Evolutionary conservation across 2,329 filamentous ascomycete genomes (phyloP), one percentile per base, ranked within the genome.

Genomic region (Beauveria scarabaeidicola): DNA sequence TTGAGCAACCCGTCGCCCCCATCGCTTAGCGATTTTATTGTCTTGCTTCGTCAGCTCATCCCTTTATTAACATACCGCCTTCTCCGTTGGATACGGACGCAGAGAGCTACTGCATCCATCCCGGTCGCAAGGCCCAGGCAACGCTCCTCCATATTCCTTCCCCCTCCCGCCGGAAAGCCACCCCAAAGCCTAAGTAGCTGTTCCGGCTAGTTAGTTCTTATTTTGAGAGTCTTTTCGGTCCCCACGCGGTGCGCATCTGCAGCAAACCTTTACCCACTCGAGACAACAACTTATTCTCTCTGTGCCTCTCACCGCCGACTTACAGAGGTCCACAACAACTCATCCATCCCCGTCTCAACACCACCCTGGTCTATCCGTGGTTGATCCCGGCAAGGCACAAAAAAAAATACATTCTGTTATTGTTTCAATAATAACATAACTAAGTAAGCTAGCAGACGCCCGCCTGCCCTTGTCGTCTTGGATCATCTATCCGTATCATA

Each of bases 251-350:
- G 23, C 41, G 25, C 52, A 56, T 56, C 53, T 44, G 38, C 47
- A 52, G 56, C 56, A 58, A 51, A 58, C 56, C 56, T 52, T 52
- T 58, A 52, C 48, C 56, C 56, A 58, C 56, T 52, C 40, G 38
- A 44, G 43, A 9, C 43, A 17, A 58, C 47, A 21, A 19, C 56
- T 52, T 23, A n/a, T 47, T 10, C 19, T 48, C 7, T 27, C 10
- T 11, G 11, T 13, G 11, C 27, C 47, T 43, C 46, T 58, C 56
- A 58, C 55, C 55, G 55, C 56, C 56, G 56, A 58, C 56, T 58
- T 58, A 25, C 25, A 32, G 8, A 44, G 47, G 48, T 58, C 55
- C 55, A 58, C 55, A 50, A 38, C 55, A n/a, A n/a, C n/a, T n/a
- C n/a, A n/a, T n/a, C n/a, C 38, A 52, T 52, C 56, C 56, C 47